These are phyloP conservation scores for Ceratorhiza oryzae-sativae DNA, from an alignment of 1,284 basidiomycete genomes.

Conservation along the genomic window DNA sequence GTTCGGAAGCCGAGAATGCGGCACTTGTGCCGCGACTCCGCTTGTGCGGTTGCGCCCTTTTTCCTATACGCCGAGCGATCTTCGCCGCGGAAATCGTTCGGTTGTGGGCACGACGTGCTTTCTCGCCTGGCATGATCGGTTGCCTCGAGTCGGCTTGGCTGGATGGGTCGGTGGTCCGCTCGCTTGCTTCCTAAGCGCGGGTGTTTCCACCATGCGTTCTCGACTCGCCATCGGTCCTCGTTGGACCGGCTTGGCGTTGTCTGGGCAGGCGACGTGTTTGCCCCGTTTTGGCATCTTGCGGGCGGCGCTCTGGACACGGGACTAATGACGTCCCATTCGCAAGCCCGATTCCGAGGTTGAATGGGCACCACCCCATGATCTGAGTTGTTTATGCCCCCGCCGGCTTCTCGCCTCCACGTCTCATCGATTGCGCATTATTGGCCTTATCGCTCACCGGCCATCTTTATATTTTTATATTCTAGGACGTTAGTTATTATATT, in stretches of 20 bases:
- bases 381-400: background rate
- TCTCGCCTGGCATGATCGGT: background rate
- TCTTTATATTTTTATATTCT: slow-evolving; percentile 11
- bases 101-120: background rate
- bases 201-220: background rate
- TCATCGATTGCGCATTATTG: background rate
- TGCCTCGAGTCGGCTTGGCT: too few relatives aligned
- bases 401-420: background rate
- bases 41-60: slow-evolving; percentile 15
- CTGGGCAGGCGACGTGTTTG: background rate
- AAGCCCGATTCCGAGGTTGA: background rate
- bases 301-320: background rate
- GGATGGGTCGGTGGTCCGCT: too few relatives aligned
- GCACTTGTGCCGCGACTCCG: slow-evolving; percentile 18
- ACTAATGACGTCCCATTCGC: background rate
- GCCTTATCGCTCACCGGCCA: too few relatives aligned
- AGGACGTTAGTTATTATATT: slow-evolving; percentile 89
- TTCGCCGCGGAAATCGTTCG: background rate
- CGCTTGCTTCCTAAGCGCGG: background rate
- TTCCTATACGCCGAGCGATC: slow-evolving; percentile 8
- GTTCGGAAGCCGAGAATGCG: slow-evolving; percentile 15
- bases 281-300: background rate
- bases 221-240: too few relatives aligned
- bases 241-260: background rate
- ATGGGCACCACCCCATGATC: too few relatives aligned